These are phyloP conservation scores for Colletotrichum agaves DNA, from an alignment of 2,329 filamentous ascomycete genomes.

Conservation along the genomic window DNA sequence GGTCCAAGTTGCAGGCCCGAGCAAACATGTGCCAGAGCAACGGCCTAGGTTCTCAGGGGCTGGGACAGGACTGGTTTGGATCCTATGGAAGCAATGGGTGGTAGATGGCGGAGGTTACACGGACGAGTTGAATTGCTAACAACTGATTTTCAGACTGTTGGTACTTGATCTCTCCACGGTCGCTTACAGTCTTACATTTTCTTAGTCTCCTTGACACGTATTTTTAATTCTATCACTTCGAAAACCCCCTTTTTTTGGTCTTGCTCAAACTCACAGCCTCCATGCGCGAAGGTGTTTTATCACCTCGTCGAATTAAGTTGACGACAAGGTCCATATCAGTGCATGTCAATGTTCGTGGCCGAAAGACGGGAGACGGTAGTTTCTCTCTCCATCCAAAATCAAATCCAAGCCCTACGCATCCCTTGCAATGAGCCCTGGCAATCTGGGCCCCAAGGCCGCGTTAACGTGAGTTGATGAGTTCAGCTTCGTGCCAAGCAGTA, in stretches of 20 bases:
- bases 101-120: slow-evolving; percentile 1
- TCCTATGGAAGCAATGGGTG: slow-evolving; percentile 14
- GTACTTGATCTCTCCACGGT: background rate
- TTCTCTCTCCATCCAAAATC: background rate
- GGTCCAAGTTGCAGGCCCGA: background rate
- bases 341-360: background rate
- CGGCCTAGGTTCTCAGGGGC: slow-evolving; percentile 5
- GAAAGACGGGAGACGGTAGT: background rate
- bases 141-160: background rate
- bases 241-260: too few species aligned
- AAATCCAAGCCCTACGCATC: background rate
- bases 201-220: background rate
- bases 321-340: background rate
- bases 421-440: background rate
- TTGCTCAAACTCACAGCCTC: too few species aligned
- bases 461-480: background rate
- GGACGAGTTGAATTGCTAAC: background rate
- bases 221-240: background rate
- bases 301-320: background rate
- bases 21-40: slow-evolving; percentile 16
- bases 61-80: slow-evolving; percentile 1
- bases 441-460: background rate
- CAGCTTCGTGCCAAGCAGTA: background rate
- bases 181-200: background rate
- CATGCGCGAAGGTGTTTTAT: too few species aligned